These are phyloP conservation scores for Metschnikowia matae DNA, from an alignment of 805 yeast species.

Conservation along the genomic window DNA sequence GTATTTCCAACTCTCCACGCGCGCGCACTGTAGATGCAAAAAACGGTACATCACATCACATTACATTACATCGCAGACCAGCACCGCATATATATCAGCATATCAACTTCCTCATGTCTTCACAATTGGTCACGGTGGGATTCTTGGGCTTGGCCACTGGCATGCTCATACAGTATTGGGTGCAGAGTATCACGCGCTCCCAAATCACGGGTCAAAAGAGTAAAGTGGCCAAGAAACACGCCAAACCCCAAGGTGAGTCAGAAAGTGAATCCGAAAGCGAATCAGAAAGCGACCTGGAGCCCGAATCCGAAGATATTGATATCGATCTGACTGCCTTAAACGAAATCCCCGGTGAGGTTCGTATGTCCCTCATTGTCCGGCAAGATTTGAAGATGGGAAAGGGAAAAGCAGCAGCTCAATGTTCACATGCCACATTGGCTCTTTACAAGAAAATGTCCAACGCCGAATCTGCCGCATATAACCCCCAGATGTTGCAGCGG, in stretches of 20 bases:
- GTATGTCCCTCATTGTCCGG: slow-evolving; percentile 85
- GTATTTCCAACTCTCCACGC: neutral
- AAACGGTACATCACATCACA: neutral
- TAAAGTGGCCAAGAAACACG: neutral
- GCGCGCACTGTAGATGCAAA: neutral
- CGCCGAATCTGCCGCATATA: slow-evolving; percentile 48
- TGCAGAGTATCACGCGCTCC: neutral
- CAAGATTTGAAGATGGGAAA: slow-evolving; percentile 88
- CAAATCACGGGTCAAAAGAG: neutral
- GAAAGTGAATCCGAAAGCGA: neutral
- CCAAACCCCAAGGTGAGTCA: neutral
- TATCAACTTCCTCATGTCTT: neutral
- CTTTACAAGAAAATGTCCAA: slow-evolving; percentile 68
- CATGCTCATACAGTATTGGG: slow-evolving; percentile 9
- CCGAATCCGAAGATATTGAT: slow-evolving; percentile 42
- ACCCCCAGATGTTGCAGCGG: slow-evolving; percentile 59
- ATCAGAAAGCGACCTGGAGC: neutral
- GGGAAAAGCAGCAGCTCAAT: slow-evolving; percentile 97
- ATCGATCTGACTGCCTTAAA: slow-evolving; percentile 59
- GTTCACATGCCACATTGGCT: slow-evolving; percentile 95
- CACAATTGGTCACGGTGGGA: slow-evolving; percentile 21
- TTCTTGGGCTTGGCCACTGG: slow-evolving; percentile 39
- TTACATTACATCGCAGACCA: neutral
- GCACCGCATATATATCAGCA: neutral
- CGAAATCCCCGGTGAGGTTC: slow-evolving; percentile 70